Conservation (phyloP, 2,329 filamentous ascomycete genomes). For the Fusarium camptoceras region DNA sequence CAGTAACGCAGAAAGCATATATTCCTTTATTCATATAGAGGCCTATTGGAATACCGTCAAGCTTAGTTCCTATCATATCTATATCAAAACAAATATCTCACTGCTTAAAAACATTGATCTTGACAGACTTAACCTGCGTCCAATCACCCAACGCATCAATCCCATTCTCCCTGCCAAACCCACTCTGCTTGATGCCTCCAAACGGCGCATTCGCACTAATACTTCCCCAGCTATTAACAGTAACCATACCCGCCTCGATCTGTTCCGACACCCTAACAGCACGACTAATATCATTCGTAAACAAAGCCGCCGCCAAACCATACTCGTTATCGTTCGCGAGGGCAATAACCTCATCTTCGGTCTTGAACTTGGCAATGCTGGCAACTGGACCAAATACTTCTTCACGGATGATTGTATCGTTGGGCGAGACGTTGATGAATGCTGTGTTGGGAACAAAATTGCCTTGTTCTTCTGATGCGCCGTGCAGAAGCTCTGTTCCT, state of each 20-base stretch:
- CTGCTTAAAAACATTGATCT: constrained; percentile 37
- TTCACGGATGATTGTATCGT: constrained; percentile 21
- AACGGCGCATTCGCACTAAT: constrained; percentile 48
- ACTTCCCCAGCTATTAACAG: constrained; percentile 61
- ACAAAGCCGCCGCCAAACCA: constrained; percentile 53
- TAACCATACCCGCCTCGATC: constrained; percentile 75
- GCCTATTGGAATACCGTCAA: too few relatives aligned
- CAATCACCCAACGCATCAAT: constrained; percentile 50
- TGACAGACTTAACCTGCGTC: constrained; percentile 48
- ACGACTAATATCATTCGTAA: constrained; percentile 60
- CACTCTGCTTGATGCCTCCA: constrained; percentile 51
- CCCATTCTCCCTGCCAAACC: constrained; percentile 50
- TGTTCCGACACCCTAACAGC: constrained; percentile 33
- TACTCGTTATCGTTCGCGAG: constrained; percentile 21
- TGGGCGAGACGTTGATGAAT: constrained; percentile 42
- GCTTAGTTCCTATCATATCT: too few relatives aligned
- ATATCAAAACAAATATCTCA: too few relatives aligned
- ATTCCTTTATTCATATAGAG: too few relatives aligned
- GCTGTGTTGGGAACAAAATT: constrained; percentile 50
- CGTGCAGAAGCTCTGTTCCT: constrained; percentile 32
- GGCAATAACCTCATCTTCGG: constrained; percentile 17
- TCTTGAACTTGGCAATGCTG: constrained; percentile 31
- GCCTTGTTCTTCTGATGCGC: constrained; percentile 31
- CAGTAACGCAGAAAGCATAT: too few relatives aligned
- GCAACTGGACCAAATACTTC: constrained; percentile 33